These are phyloP conservation scores for Sanghuangporus weigelae DNA, from an alignment of 1,284 basidiomycete genomes.

Conservation along the genomic window DNA sequence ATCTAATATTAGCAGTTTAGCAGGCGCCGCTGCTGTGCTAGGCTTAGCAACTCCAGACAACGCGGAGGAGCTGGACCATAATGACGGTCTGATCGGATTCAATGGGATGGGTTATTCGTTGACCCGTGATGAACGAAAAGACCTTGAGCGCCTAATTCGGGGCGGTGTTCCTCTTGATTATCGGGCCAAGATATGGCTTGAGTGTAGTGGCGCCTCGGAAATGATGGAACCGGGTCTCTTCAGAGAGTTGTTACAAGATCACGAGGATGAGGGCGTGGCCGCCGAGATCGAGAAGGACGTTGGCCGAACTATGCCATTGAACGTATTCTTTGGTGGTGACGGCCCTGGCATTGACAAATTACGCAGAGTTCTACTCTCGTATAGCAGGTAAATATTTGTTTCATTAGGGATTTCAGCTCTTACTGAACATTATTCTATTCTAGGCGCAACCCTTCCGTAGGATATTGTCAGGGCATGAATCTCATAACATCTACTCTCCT, in stretches of 20 bases:
- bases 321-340: conserved; percentile 95
- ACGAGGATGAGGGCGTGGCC: conserved; percentile 52
- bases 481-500: conserved; percentile 91
- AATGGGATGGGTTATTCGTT: conserved; percentile 77
- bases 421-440: neutral
- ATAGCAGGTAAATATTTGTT: conserved; percentile 66
- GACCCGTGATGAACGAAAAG: conserved; percentile 71
- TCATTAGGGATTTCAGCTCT: neutral
- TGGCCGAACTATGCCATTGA: conserved; percentile 89
- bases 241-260: conserved; percentile 70
- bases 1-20: conserved; percentile 22
- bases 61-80: conserved; percentile 68
- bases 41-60: conserved; percentile 58
- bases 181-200: conserved; percentile 84
- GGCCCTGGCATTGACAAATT: conserved; percentile 92
- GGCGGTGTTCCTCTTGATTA: conserved; percentile 87
- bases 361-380: conserved; percentile 83
- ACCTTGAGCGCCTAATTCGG: conserved; percentile 76
- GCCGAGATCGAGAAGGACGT: conserved; percentile 96
- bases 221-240: conserved; percentile 91
- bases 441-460: conserved; percentile 79
- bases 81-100: conserved; percentile 79
- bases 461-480: conserved; percentile 95
- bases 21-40: conserved; percentile 52
- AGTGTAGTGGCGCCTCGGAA: conserved; percentile 90